These are phyloP conservation scores for Fistulifera pelliculosa DNA, from an alignment of 108 stramenopile species.

Conservation along the genomic window DNA sequence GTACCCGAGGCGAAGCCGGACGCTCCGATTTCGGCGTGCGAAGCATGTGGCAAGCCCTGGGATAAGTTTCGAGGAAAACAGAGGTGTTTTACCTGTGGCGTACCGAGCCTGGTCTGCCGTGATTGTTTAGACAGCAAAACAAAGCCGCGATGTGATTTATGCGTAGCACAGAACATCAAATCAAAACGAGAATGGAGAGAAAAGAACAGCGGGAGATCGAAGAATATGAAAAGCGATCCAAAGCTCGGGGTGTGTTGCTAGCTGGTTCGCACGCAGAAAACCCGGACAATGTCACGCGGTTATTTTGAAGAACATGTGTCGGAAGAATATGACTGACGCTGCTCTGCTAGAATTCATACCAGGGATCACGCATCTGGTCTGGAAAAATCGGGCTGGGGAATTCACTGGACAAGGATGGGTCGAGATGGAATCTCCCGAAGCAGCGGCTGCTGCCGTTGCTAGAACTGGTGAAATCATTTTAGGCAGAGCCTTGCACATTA, in stretches of 20 bases:
- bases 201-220: conserved; percentile 35
- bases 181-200: conserved; percentile 39
- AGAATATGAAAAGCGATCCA: conserved; percentile 44
- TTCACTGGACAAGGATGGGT: conserved; percentile 53
- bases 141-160: conserved; percentile 51
- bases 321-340: conserved; percentile 31
- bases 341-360: conserved; percentile 31
- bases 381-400: conserved; percentile 24
- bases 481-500: conserved; percentile 38
- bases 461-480: conserved; percentile 30
- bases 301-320: conserved; percentile 51
- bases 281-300: conserved; percentile 37
- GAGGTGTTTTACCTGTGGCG: conserved; percentile 85
- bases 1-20: conserved; percentile 9
- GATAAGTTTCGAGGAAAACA: conserved; percentile 89
- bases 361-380: conserved; percentile 49
- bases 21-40: conserved; percentile 29
- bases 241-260: conserved; percentile 22
- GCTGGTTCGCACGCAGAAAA: conserved; percentile 14
- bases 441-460: conserved; percentile 44
- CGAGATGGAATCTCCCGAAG: conserved; percentile 58
- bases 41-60: conserved; percentile 78
- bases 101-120: conserved; percentile 72
- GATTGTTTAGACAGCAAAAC: conserved; percentile 53
- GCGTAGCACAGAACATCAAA: conserved; percentile 44